phyloP scores from a whole-genome alignment of 1,139 yeast species.

The Protomyces inouyei region DNA sequence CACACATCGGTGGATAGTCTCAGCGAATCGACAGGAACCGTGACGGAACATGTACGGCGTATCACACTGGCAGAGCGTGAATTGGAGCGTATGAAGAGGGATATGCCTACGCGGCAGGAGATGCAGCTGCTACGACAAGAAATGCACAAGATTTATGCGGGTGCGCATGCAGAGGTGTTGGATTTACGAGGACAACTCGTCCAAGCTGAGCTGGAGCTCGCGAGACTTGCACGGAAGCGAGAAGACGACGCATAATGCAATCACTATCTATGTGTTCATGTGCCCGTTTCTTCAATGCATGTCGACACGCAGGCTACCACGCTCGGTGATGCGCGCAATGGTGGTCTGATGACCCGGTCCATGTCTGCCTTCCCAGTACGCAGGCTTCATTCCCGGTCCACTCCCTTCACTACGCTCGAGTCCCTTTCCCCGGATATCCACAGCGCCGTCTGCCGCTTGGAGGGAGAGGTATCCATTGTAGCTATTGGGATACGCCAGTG shows the following conservation, averaged over 20 bases:
- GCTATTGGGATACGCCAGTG: conserved; percentile 2
- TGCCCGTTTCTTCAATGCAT: not conserved
- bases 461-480: conserved; percentile 3
- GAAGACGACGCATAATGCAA: not conserved
- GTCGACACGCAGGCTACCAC: not conserved
- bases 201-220: conserved; percentile 22
- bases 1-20: conserved; percentile 26
- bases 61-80: conserved; percentile 26
- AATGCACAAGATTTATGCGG: conserved; percentile 27
- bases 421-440: not conserved
- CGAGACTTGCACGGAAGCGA: not conserved
- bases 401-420: not conserved
- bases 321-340: not conserved
- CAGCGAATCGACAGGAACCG: conserved; percentile 14
- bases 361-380: not conserved
- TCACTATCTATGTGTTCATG: not conserved
- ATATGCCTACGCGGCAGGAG: conserved; percentile 18
- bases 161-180: conserved; percentile 21
- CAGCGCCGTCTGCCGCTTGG: conserved; percentile 1
- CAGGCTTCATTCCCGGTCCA: not conserved
- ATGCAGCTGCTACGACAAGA: conserved; percentile 22
- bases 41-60: conserved; percentile 23
- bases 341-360: not conserved
- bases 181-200: conserved; percentile 22
- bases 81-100: conserved; percentile 15